These are phyloP conservation scores for Globisporangium ultimum DNA, from an alignment of 352 stramenopile species.

Conservation along the genomic window DNA sequence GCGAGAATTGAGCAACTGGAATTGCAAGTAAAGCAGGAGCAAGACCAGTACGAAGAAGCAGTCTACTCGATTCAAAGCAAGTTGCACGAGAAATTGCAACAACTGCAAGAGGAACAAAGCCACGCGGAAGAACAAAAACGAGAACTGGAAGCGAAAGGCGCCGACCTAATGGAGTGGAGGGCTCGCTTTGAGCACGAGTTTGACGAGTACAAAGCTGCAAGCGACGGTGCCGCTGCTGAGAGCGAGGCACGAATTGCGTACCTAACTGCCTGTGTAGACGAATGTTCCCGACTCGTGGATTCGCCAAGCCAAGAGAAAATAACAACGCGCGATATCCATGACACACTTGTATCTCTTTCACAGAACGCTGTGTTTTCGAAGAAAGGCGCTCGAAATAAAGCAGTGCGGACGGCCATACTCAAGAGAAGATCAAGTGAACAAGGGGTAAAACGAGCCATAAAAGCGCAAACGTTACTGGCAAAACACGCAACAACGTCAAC, in stretches of 20 bases:
- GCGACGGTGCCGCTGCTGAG: conserved; percentile 20
- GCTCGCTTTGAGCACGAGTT: conserved; percentile 33
- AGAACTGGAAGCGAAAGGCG: background rate
- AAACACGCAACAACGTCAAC: no score
- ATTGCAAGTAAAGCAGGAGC: conserved; percentile 7
- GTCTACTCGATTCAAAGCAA: background rate
- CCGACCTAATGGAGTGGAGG: background rate
- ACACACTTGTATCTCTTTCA: conserved; percentile 32
- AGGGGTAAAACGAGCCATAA: background rate
- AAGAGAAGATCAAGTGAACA: conserved; percentile 7
- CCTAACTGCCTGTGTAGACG: conserved; percentile 37
- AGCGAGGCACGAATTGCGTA: conserved; percentile 42
- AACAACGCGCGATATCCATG: conserved; percentile 33
- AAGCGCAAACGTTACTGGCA: no score
- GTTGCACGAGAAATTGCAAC: no score
- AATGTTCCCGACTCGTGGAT: conserved; percentile 33
- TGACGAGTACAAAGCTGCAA: conserved; percentile 22
- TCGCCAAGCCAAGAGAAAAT: conserved; percentile 10
- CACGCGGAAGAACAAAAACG: background rate
- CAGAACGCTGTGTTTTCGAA: conserved; percentile 3
- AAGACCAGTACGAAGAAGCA: conserved; percentile 6
- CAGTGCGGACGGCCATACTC: conserved; percentile 3
- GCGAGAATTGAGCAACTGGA: background rate
- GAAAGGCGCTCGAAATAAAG: background rate
- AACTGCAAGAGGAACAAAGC: no score